Evolutionary conservation across 2,329 filamentous ascomycete species (phyloP).

Genomic region (Zymoseptoria brevis): DNA sequence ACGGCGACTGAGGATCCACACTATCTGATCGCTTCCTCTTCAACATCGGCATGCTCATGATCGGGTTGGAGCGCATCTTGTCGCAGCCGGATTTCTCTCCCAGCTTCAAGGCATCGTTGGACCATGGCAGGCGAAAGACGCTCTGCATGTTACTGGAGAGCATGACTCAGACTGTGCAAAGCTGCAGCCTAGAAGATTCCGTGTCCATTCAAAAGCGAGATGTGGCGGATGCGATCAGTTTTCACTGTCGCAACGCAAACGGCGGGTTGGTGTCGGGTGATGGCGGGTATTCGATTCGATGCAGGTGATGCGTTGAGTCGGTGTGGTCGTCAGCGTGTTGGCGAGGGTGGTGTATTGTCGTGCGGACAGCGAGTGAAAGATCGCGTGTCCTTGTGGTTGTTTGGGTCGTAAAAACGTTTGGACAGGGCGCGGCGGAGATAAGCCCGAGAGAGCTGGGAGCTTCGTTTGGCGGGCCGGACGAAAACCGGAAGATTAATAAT

Average conservation of each 20-base stretch:
- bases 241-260: neutral
- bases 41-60: slow-evolving; percentile 40
- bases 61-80: slow-evolving; percentile 38
- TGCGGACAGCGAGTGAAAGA: neutral
- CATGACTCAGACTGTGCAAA: neutral
- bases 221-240: neutral
- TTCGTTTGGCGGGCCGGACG: neutral
- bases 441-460: neutral
- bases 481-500: neutral
- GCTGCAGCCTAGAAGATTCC: neutral
- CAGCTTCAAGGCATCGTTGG: slow-evolving; percentile 28
- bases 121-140: slow-evolving; percentile 45
- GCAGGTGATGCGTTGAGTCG: neutral
- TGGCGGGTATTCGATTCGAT: neutral
- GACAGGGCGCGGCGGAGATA: neutral
- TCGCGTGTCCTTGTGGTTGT: neutral
- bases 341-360: neutral
- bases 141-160: slow-evolving; percentile 35
- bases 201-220: neutral
- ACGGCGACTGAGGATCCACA: slow-evolving; percentile 29
- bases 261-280: neutral
- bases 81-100: slow-evolving; percentile 27
- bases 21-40: slow-evolving; percentile 53
- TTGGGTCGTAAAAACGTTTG: neutral
- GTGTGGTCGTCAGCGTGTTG: neutral